phyloP scores from a whole-genome alignment of 768 basidiomycete genomes.

The Xerocomus brunneocitrinus region DNA sequence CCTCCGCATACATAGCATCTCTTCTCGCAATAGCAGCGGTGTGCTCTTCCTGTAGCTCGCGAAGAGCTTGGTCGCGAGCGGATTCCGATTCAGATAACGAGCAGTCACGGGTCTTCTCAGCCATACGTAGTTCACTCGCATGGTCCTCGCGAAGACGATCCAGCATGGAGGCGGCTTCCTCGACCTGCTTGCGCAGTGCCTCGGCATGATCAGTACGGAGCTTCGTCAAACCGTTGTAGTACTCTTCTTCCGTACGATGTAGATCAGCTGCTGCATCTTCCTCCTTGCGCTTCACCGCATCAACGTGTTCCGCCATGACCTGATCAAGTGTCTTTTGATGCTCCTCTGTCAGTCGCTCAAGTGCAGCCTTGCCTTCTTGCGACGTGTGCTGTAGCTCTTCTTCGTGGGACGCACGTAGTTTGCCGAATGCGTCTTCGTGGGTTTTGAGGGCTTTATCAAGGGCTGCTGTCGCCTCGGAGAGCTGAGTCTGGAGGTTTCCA shows the following conservation, averaged over 20 bases:
- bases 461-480: slow-evolving; percentile 38
- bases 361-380: slow-evolving; percentile 48
- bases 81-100: slow-evolving; percentile 71
- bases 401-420: slow-evolving; percentile 50
- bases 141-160: slow-evolving; percentile 76
- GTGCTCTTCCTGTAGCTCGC: slow-evolving; percentile 71
- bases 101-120: slow-evolving; percentile 72
- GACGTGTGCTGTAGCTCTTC: slow-evolving; percentile 49
- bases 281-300: slow-evolving; percentile 55
- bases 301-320: slow-evolving; percentile 49
- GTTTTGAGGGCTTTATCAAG: slow-evolving; percentile 50
- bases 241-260: slow-evolving; percentile 72
- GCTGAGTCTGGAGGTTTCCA: slow-evolving; percentile 38
- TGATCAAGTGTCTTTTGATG: slow-evolving; percentile 51
- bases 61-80: slow-evolving; percentile 54
- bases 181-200: slow-evolving; percentile 55
- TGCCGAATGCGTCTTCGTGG: slow-evolving; percentile 57
- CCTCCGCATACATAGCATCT: slow-evolving; percentile 59
- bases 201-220: slow-evolving; percentile 69
- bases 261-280: slow-evolving; percentile 53
- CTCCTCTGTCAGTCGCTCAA: slow-evolving; percentile 47
- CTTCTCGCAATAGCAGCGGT: slow-evolving; percentile 59
- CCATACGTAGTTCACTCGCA: slow-evolving; percentile 63
- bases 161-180: slow-evolving; percentile 57
- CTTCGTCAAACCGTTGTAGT: slow-evolving; percentile 75